phyloP scores from a whole-genome alignment of 108 stramenopile genomes.

The Pseudonitzschia delicatissima region DNA sequence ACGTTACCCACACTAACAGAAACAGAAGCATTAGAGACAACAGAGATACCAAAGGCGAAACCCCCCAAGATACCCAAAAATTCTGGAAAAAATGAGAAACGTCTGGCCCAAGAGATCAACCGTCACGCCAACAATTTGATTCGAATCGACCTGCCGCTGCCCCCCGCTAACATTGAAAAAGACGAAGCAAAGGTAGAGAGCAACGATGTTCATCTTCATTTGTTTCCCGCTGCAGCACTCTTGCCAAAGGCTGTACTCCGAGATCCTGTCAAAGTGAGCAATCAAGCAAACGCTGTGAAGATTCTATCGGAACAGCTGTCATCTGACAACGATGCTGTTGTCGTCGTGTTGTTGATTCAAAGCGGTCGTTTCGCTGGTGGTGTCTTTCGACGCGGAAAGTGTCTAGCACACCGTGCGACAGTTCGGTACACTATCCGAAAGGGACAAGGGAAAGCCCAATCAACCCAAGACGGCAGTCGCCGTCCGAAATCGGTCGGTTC shows the following conservation, averaged over 20 bases:
- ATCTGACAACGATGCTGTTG: neutral
- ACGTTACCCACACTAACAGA: neutral
- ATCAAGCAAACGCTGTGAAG: neutral
- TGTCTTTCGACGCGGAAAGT: constrained; percentile 45
- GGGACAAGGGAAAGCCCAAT: constrained; percentile 88
- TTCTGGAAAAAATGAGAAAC: constrained; percentile 5
- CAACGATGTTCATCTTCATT: neutral
- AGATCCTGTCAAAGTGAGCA: neutral
- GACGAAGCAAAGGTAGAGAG: neutral
- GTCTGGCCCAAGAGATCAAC: constrained; percentile 10
- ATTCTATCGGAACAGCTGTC: neutral
- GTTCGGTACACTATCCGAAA: constrained; percentile 78
- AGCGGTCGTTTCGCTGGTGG: constrained; percentile 74
- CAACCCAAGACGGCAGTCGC: constrained; percentile 53
- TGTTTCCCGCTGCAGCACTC: constrained; percentile 7
- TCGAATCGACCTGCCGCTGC: constrained; percentile 2
- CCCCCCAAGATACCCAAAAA: neutral
- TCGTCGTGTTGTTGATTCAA: constrained; percentile 64
- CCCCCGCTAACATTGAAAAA: neutral
- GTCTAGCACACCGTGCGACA: constrained; percentile 60
- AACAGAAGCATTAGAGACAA: neutral
- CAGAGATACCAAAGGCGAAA: neutral
- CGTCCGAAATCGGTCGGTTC: constrained; percentile 81
- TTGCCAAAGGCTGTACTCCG: neutral
- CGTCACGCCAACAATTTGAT: constrained; percentile 11